These are phyloP conservation scores for Puccinia hordei DNA, from an alignment of 1,284 basidiomycete genomes.

Conservation along the genomic window DNA sequence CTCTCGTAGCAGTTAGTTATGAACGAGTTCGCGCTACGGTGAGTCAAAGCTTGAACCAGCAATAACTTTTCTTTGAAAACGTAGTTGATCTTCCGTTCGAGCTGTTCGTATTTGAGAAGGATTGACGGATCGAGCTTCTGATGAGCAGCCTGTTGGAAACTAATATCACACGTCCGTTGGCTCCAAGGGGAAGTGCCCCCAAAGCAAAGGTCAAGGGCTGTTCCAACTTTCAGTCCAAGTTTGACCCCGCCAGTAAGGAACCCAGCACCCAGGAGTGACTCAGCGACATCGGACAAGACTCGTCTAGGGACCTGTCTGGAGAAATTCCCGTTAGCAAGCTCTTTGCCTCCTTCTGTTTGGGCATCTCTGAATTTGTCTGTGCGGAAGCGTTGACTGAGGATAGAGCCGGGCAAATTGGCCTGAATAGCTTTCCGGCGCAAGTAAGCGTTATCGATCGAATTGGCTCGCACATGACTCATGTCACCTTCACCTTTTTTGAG, in stretches of 20 bases:
- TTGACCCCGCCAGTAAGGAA: conserved; percentile 71
- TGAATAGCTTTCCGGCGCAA: conserved; percentile 70
- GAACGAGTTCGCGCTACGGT: conserved; percentile 70
- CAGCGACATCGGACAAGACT: conserved; percentile 80
- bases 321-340: conserved; percentile 58
- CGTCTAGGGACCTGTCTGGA: conserved; percentile 66
- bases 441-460: conserved; percentile 70
- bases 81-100: conserved; percentile 72
- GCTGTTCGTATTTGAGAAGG: conserved; percentile 60
- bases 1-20: conserved; percentile 73
- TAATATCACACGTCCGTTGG: conserved; percentile 44
- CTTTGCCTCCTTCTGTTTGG: conserved; percentile 58
- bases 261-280: conserved; percentile 74
- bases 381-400: conserved; percentile 65
- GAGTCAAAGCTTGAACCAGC: conserved; percentile 74
- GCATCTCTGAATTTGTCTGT: conserved; percentile 68
- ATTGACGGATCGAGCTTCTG: background rate
- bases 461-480: conserved; percentile 68
- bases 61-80: conserved; percentile 68
- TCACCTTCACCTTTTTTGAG: conserved; percentile 79
- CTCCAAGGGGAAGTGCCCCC: conserved; percentile 64
- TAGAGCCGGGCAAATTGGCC: conserved; percentile 67
- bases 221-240: conserved; percentile 70
- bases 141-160: background rate
- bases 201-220: conserved; percentile 69